These are phyloP conservation scores for Neckera pumila DNA, from an alignment of 225 moss, liverwort and hornwort species.

Conservation along the genomic window DNA sequence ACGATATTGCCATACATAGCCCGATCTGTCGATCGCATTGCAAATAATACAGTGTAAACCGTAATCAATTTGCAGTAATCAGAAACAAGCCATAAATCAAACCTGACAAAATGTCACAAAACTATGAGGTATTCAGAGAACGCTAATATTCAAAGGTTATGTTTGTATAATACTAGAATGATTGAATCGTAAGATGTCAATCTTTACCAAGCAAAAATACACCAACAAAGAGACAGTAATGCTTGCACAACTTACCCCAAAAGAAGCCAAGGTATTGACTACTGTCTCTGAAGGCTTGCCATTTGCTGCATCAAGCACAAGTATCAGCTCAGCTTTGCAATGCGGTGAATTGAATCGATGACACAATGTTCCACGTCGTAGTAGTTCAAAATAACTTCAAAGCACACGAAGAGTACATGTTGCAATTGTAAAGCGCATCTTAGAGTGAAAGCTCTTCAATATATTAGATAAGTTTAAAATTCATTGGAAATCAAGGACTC, in stretches of 20 bases:
- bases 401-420: background rate
- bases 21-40: background rate
- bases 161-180: background rate
- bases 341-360: background rate
- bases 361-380: background rate
- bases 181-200: background rate
- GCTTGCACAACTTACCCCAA: slow-evolving; percentile 43
- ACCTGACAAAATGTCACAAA: background rate
- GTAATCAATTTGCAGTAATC: background rate
- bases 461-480: background rate
- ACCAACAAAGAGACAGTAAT: background rate
- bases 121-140: background rate
- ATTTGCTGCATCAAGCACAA: slow-evolving; percentile 39
- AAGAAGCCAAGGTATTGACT: slow-evolving; percentile 78
- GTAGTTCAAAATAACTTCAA: background rate
- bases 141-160: background rate
- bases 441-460: background rate
- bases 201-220: background rate
- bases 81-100: background rate
- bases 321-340: background rate
- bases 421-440: background rate
- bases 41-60: background rate
- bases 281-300: slow-evolving; percentile 58
- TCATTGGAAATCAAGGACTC: background rate
- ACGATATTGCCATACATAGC: background rate